A percentile compares a stretch with the other conserved stretches of the same genome.
These are phyloP conservation scores for Chrysosporium keratinophilum DNA, from an alignment of 2,329 filamentous ascomycete genomes.

Conservation along the genomic window DNA sequence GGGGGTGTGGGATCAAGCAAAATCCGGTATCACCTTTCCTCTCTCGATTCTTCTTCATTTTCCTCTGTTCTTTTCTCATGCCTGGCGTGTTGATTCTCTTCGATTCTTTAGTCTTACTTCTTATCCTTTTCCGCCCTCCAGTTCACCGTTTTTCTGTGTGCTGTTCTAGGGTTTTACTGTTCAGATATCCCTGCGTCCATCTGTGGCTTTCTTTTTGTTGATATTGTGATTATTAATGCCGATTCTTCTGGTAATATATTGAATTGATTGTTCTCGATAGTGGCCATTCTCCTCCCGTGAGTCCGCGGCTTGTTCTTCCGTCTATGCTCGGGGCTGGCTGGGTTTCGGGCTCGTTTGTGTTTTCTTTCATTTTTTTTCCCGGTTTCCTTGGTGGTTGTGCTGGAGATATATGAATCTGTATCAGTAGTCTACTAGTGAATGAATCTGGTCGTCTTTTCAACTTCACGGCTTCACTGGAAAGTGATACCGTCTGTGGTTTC, in stretches of 20 bases:
- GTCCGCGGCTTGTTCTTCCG: neutral
- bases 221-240: neutral
- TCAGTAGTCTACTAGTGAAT: too few species aligned
- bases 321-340: too few species aligned
- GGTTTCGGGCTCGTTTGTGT: too few species aligned
- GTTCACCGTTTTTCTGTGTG: neutral
- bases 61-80: neutral
- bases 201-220: neutral
- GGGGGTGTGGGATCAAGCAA: neutral
- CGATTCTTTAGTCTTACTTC: neutral
- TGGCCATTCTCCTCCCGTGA: neutral
- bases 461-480: too few species aligned
- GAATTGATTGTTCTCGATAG: neutral
- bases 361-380: too few species aligned
- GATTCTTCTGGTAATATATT: constrained; percentile 6
- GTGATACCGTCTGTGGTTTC: too few species aligned
- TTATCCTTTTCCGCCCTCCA: neutral
- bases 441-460: too few species aligned
- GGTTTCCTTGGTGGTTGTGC: too few species aligned
- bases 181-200: constrained; percentile 8
- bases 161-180: neutral
- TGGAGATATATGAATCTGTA: too few species aligned
- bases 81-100: neutral
- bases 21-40: neutral
- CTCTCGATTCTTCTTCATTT: neutral